A percentile compares a stretch with the other conserved stretches of the same genome.
phyloP scores from a whole-genome alignment of 306 rosid genomes.

The Ammopiptanthus mongolicus region DNA sequence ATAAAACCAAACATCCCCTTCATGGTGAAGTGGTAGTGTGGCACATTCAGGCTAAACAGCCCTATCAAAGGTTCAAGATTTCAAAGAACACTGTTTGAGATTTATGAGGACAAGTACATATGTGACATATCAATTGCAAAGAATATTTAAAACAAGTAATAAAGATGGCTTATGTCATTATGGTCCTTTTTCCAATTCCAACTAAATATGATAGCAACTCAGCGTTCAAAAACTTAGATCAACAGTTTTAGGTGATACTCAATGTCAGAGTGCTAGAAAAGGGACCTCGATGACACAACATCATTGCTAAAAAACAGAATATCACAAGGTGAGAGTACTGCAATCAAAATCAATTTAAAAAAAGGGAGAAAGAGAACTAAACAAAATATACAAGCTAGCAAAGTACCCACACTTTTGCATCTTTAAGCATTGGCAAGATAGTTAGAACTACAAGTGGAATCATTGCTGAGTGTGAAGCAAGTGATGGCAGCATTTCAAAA shows the following conservation, averaged over 20 bases:
- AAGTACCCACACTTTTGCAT: slow-evolving; percentile 62
- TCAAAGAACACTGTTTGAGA: not conserved
- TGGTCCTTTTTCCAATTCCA: not conserved
- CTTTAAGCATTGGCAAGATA: slow-evolving; percentile 85
- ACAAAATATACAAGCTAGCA: slow-evolving; percentile 19
- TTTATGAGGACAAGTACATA: not conserved
- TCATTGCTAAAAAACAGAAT: slow-evolving; percentile 3
- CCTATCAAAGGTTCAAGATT: not conserved
- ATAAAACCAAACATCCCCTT: not conserved
- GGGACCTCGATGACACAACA: not conserved
- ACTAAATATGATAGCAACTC: not conserved
- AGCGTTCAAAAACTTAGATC: not conserved
- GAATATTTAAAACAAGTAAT: no score
- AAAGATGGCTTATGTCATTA: not conserved
- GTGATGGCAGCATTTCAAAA: slow-evolving; percentile 76
- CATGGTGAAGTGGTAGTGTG: not conserved
- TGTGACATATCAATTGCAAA: not conserved
- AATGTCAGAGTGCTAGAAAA: slow-evolving; percentile 1
- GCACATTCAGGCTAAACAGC: not conserved
- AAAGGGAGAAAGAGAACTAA: not conserved
- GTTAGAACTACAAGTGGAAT: slow-evolving; percentile 83
- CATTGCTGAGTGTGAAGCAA: slow-evolving; percentile 88
- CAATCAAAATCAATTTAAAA: not conserved
- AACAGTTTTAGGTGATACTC: not conserved
- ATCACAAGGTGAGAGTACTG: slow-evolving; percentile 11